These are phyloP conservation scores for Arabis alpina DNA, from an alignment of 345 rosid species.

Conservation along the genomic window DNA sequence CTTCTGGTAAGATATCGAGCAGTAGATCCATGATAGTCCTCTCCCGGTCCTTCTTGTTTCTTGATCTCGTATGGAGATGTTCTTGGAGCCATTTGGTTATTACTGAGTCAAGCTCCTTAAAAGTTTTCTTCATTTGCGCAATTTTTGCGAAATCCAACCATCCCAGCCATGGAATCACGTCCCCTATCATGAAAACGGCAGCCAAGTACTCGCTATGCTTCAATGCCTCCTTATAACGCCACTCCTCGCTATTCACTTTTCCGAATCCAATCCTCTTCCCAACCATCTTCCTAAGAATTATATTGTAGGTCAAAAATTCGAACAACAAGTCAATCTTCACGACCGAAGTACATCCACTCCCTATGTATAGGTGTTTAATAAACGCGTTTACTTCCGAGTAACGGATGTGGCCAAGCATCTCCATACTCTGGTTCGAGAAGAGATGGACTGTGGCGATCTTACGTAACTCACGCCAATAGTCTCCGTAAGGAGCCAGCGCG, in stretches of 20 bases:
- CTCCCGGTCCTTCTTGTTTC: slow-evolving; percentile 23
- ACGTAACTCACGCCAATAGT: slow-evolving; percentile 69
- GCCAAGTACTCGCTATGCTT: slow-evolving; percentile 47
- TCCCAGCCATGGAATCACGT: slow-evolving; percentile 61
- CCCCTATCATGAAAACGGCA: slow-evolving; percentile 51
- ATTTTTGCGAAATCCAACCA: slow-evolving; percentile 60
- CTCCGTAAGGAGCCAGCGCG: slow-evolving; percentile 60
- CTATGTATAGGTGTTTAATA: slow-evolving; percentile 48
- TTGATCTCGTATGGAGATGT: slow-evolving; percentile 44
- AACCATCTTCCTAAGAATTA: slow-evolving; percentile 52
- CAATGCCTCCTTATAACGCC: slow-evolving; percentile 52
- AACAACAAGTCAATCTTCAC: slow-evolving; percentile 49
- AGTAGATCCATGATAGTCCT: slow-evolving; percentile 63
- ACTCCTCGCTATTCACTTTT: slow-evolving; percentile 46
- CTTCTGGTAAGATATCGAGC: slow-evolving; percentile 48
- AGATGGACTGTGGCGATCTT: slow-evolving; percentile 61
- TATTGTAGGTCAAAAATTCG: slow-evolving; percentile 59
- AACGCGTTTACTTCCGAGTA: slow-evolving; percentile 48
- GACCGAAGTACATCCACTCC: slow-evolving; percentile 18
- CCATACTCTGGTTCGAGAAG: slow-evolving; percentile 56
- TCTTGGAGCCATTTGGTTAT: slow-evolving; percentile 61
- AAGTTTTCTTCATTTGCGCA: slow-evolving; percentile 53
- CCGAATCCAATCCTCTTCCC: slow-evolving; percentile 50
- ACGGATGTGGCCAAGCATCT: slow-evolving; percentile 50
- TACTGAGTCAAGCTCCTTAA: slow-evolving; percentile 52